Percentiles rank a stretch among this genome's conserved stretches.
These are phyloP conservation scores for Talaromyces borbonicus DNA, from an alignment of 495 filamentous ascomycete species.

Conservation along the genomic window DNA sequence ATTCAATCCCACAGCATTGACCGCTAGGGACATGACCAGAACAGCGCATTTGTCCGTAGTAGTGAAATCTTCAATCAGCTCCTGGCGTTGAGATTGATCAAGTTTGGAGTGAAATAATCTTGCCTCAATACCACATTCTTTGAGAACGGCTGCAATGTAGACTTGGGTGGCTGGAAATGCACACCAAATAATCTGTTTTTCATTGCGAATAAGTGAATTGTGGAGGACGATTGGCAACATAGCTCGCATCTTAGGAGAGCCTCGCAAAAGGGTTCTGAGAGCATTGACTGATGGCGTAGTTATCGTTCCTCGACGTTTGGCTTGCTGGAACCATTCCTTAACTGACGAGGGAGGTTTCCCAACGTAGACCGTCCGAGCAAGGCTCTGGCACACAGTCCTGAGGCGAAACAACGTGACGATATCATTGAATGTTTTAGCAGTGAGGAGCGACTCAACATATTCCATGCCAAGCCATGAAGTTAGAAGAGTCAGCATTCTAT, in stretches of 20 bases:
- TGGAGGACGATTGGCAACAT: constrained; percentile 1
- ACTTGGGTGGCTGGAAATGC: constrained; percentile 1
- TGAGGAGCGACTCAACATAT: neutral
- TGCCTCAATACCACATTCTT: constrained; percentile 3
- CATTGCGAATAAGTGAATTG: neutral
- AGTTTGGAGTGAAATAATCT: neutral
- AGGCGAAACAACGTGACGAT: neutral
- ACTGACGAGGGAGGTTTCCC: neutral
- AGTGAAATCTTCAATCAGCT: neutral
- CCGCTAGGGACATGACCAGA: neutral
- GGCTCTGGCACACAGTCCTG: neutral
- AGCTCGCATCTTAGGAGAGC: neutral
- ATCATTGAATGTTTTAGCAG: neutral
- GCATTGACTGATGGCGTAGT: neutral
- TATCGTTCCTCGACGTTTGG: neutral
- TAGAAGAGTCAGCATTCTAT: neutral
- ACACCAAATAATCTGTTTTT: constrained; percentile 5
- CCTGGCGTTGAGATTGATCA: neutral
- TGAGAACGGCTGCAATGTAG: neutral
- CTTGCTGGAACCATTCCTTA: neutral
- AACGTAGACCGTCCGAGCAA: neutral
- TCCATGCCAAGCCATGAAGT: neutral
- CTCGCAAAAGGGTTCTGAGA: neutral
- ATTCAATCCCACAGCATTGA: neutral
- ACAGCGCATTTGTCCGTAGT: neutral